Conservation (phyloP, 2,329 filamentous ascomycete genomes). For the Sporothrix brunneoviolacea region DNA sequence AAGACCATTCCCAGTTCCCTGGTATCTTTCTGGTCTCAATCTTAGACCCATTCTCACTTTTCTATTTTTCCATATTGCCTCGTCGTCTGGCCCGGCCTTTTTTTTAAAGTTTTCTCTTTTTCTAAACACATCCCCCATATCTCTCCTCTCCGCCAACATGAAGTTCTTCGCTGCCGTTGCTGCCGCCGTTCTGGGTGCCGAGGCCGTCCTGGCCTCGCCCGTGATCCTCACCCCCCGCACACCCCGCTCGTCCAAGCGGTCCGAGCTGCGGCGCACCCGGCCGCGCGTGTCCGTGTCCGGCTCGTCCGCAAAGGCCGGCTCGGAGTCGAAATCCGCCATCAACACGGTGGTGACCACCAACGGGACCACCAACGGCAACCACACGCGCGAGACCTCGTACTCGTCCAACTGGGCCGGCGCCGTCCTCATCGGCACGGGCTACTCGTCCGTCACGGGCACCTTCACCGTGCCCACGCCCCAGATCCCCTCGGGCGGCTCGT, state of each 20-base stretch:
- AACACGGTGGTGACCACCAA: not conserved
- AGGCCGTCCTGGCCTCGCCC: constrained; percentile 38
- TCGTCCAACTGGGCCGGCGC: constrained; percentile 35
- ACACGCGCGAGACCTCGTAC: constrained; percentile 23
- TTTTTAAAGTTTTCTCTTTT: not conserved
- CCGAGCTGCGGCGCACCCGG: constrained; percentile 19
- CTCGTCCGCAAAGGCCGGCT: constrained; percentile 23
- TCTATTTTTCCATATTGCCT: not conserved
- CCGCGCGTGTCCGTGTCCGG: not conserved
- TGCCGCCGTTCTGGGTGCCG: constrained; percentile 26
- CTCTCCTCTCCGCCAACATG: constrained; percentile 33
- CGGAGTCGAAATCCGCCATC: too few species aligned
- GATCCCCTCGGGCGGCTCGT: constrained; percentile 15
- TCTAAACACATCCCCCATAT: not conserved
- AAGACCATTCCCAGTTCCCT: not conserved
- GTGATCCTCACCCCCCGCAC: constrained; percentile 34
- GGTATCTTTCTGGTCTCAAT: not conserved
- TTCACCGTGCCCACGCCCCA: constrained; percentile 24
- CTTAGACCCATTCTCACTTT: not conserved
- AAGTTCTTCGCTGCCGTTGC: constrained; percentile 40
- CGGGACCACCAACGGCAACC: not conserved
- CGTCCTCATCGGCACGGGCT: constrained; percentile 14
- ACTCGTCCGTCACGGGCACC: constrained; percentile 19
- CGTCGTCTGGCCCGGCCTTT: not conserved
- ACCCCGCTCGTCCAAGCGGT: constrained; percentile 25